A percentile compares a stretch with the other conserved stretches of the same genome.
These are phyloP conservation scores for Aspergillus terreus DNA, from an alignment of 2,329 filamentous ascomycete genomes.

Conservation along the genomic window DNA sequence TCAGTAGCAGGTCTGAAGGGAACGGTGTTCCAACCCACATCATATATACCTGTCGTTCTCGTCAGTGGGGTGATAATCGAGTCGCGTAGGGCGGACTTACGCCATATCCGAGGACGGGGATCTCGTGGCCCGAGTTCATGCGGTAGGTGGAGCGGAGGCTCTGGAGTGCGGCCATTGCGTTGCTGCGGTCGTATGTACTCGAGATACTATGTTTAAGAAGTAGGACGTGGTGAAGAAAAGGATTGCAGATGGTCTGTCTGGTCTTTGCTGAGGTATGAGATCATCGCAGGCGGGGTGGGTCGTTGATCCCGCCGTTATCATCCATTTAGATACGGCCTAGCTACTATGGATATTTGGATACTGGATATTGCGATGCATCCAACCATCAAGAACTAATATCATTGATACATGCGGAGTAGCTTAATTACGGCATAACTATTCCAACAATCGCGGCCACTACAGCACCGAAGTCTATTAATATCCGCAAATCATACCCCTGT, in stretches of 20 bases:
- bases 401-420: too few species aligned
- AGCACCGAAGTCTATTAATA: too few species aligned
- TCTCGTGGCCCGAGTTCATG: conserved; percentile 59
- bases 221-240: not conserved
- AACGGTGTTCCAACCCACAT: conserved; percentile 17
- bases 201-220: not conserved
- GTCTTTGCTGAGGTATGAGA: not conserved
- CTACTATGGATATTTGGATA: too few species aligned
- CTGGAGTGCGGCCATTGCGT: conserved; percentile 12
- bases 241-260: not conserved
- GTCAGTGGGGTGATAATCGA: not conserved
- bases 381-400: too few species aligned
- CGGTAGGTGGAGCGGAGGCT: conserved; percentile 40
- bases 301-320: not conserved
- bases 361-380: too few species aligned
- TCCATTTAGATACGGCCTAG: too few species aligned
- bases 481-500: too few species aligned
- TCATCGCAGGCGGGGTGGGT: not conserved
- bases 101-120: conserved; percentile 58
- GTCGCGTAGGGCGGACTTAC: conserved; percentile 32
- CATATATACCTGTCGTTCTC: conserved; percentile 27
- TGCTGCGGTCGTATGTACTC: not conserved
- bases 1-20: not conserved
- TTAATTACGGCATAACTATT: too few species aligned
- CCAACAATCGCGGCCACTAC: too few species aligned